These are phyloP conservation scores for Plantago ovata DNA, from an alignment of 257 asterid genomes.

Conservation along the genomic window DNA sequence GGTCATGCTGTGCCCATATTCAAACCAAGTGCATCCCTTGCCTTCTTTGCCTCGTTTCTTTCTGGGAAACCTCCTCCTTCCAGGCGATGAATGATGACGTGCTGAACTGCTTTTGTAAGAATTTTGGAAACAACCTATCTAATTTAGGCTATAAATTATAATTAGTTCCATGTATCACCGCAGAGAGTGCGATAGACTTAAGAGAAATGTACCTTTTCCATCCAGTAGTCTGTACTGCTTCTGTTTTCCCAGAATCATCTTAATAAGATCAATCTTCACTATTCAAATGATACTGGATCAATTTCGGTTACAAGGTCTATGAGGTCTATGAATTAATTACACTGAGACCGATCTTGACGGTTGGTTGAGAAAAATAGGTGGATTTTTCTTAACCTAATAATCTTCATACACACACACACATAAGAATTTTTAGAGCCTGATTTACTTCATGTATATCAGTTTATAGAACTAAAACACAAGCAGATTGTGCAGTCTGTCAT, in stretches of 20 bases:
- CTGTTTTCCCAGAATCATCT: not conserved
- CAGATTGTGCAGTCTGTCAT: too few species aligned
- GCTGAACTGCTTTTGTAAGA: not conserved
- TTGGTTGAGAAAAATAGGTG: too few species aligned
- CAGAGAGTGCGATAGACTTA: not conserved
- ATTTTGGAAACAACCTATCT: slow-evolving; percentile 1
- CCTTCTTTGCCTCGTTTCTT: slow-evolving; percentile 72
- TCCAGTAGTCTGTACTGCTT: not conserved
- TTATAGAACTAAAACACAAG: too few species aligned
- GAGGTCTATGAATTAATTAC: too few species aligned
- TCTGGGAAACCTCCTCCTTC: slow-evolving; percentile 61
- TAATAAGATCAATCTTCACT: not conserved
- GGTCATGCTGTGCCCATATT: slow-evolving; percentile 92
- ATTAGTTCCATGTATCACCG: not conserved
- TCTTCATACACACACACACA: too few species aligned
- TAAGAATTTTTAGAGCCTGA: too few species aligned
- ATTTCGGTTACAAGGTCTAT: too few species aligned
- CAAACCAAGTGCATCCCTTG: slow-evolving; percentile 78
- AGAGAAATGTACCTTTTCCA: not conserved
- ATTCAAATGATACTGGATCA: too few species aligned
- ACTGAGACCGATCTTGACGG: too few species aligned
- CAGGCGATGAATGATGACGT: slow-evolving; percentile 27
- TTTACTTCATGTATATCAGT: too few species aligned
- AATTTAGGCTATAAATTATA: not conserved
- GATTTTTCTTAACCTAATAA: too few species aligned